Conservation (phyloP, 495 filamentous ascomycete species). For the Copromyces sp. region DNA sequence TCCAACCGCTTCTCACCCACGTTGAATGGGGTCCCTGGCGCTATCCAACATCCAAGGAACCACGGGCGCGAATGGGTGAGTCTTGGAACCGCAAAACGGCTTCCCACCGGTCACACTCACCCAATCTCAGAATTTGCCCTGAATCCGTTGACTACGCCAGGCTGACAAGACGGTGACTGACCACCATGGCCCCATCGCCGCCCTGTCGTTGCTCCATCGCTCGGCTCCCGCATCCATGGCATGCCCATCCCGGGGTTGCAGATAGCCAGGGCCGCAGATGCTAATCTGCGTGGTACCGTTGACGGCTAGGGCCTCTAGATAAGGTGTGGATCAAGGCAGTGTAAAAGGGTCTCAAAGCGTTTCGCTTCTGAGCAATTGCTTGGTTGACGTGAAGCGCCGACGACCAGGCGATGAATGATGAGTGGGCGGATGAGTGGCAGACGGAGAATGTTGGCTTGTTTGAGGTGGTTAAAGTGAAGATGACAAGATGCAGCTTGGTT, state of each 20-base stretch:
- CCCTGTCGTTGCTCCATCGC: too few relatives aligned
- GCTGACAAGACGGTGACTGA: neutral
- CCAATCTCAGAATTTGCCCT: neutral
- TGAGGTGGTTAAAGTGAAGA: neutral
- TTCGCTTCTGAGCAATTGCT: conserved; percentile 12
- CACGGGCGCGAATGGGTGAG: neutral
- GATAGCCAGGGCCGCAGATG: neutral
- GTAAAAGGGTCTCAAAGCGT: conserved; percentile 11
- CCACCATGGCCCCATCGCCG: neutral
- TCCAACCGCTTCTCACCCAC: neutral
- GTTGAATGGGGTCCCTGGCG: neutral
- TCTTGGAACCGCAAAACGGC: neutral
- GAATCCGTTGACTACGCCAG: neutral
- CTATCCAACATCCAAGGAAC: neutral
- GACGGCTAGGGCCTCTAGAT: neutral
- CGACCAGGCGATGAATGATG: neutral
- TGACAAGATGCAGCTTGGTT: neutral
- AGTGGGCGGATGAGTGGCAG: neutral
- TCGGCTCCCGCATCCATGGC: neutral
- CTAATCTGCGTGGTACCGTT: neutral
- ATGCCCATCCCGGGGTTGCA: neutral
- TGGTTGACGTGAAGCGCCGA: conserved; percentile 16
- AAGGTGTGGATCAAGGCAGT: conserved; percentile 16
- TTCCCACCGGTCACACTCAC: neutral
- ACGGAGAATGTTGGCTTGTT: neutral